These are phyloP conservation scores for Crithidia bombi DNA, from an alignment of 208 protist species.

Conservation along the genomic window DNA sequence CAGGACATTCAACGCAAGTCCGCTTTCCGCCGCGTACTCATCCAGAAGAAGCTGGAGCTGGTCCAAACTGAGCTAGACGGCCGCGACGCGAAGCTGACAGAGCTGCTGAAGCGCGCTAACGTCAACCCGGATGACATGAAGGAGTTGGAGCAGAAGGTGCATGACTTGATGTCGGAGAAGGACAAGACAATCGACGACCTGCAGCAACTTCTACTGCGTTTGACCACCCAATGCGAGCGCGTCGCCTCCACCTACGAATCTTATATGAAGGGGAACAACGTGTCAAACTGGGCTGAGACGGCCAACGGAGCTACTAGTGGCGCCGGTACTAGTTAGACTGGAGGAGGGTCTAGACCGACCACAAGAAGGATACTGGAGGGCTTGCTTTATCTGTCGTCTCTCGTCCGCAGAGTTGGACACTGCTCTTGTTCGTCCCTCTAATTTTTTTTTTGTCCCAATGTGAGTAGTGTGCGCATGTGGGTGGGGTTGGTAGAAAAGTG, in stretches of 20 bases:
- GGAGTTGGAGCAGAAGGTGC: slow-evolving; percentile 93
- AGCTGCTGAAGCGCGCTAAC: slow-evolving; percentile 94
- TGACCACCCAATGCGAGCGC: slow-evolving; percentile 72
- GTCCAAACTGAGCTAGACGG: slow-evolving; percentile 93
- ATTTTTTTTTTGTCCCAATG: not conserved
- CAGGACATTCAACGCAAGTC: slow-evolving; percentile 96
- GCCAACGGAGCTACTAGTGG: not conserved
- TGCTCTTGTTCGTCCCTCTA: no score
- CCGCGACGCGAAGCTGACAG: slow-evolving; percentile 92
- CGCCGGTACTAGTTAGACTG: not conserved
- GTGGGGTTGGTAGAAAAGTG: not conserved
- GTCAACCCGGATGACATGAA: slow-evolving; percentile 93
- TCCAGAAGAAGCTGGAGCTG: slow-evolving; percentile 95
- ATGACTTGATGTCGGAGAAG: slow-evolving; percentile 96
- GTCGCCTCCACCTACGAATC: slow-evolving; percentile 79
- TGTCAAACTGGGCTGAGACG: slow-evolving; percentile 44
- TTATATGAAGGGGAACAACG: slow-evolving; percentile 84
- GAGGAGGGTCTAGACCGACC: not conserved
- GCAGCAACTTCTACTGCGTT: slow-evolving; percentile 77
- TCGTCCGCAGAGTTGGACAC: no score
- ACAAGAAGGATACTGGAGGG: not conserved
- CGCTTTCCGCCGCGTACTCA: slow-evolving; percentile 94
- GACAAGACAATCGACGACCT: slow-evolving; percentile 96
- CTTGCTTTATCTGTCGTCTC: not conserved
- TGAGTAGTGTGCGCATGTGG: not conserved